Conservation (phyloP, 2,329 filamentous ascomycete species). For the Dactylonectria macrodidyma region DNA sequence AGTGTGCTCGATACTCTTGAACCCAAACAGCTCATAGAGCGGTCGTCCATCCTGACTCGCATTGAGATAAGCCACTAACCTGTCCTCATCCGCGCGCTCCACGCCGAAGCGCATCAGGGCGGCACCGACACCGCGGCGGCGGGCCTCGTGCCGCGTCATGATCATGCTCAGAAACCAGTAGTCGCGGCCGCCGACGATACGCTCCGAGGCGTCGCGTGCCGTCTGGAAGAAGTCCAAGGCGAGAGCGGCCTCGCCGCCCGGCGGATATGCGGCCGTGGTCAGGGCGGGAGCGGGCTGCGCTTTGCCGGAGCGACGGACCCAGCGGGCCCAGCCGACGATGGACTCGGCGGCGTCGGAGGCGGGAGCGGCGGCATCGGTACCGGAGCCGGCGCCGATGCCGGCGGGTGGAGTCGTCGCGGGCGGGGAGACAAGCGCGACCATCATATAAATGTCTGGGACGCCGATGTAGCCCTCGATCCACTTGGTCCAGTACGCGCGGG, state of each 20-base stretch:
- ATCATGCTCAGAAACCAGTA: slow-evolving; percentile 55
- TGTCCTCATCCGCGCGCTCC: slow-evolving; percentile 48
- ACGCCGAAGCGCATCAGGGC: slow-evolving; percentile 53
- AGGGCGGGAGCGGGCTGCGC: slow-evolving; percentile 38
- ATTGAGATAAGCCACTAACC: slow-evolving; percentile 49
- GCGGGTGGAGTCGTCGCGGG: background rate
- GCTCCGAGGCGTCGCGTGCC: slow-evolving; percentile 42
- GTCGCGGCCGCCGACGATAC: slow-evolving; percentile 45
- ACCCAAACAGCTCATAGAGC: slow-evolving; percentile 51
- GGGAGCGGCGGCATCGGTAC: slow-evolving; percentile 1
- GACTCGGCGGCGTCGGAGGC: background rate
- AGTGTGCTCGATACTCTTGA: slow-evolving; percentile 41
- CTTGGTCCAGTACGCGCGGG: slow-evolving; percentile 35
- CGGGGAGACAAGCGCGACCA: slow-evolving; percentile 49
- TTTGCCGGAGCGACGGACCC: slow-evolving; percentile 50
- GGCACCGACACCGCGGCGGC: slow-evolving; percentile 52
- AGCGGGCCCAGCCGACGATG: slow-evolving; percentile 53
- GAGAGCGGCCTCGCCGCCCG: slow-evolving; percentile 48
- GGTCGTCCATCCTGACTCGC: slow-evolving; percentile 44
- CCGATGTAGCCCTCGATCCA: slow-evolving; percentile 44
- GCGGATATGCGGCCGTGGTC: slow-evolving; percentile 42
- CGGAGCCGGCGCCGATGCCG: background rate
- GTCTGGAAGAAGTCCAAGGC: slow-evolving; percentile 59
- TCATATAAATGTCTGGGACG: slow-evolving; percentile 49
- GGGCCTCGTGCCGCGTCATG: slow-evolving; percentile 49